These are phyloP conservation scores for Insectozyma bohioensis DNA, from an alignment of 1,139 yeast species.

Conservation along the genomic window DNA sequence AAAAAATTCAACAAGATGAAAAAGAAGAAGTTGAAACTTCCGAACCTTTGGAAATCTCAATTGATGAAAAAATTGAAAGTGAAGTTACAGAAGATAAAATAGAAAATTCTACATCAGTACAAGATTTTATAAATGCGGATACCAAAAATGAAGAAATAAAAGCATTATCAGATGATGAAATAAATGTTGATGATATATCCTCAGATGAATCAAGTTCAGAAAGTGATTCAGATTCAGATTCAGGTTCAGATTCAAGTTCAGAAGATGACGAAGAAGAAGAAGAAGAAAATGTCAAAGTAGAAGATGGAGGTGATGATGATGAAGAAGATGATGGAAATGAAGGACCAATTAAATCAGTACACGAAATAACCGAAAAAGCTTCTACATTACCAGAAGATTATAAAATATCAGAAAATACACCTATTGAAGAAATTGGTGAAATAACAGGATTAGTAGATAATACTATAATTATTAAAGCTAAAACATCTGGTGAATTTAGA, in stretches of 20 bases:
- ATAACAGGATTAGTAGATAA: constrained; percentile 69
- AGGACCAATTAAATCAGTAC: constrained; percentile 72
- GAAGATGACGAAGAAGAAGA: constrained; percentile 16
- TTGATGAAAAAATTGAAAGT: not conserved
- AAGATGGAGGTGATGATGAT: constrained; percentile 25
- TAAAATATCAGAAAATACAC: constrained; percentile 54
- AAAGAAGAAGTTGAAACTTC: not conserved
- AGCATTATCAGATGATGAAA: constrained; percentile 30
- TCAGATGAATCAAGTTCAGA: constrained; percentile 10
- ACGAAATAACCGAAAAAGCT: constrained; percentile 76
- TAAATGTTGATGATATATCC: constrained; percentile 20
- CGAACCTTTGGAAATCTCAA: not conserved
- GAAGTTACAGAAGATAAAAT: not conserved
- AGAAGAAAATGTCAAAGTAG: constrained; percentile 13
- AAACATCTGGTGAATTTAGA: constrained; percentile 80
- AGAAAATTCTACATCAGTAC: not conserved
- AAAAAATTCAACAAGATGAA: not conserved
- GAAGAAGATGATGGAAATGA: constrained; percentile 45
- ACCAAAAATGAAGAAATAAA: constrained; percentile 11
- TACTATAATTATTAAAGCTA: constrained; percentile 70
- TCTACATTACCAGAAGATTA: constrained; percentile 71
- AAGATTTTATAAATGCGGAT: constrained; percentile 6
- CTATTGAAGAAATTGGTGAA: constrained; percentile 73
- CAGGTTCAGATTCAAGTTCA: constrained; percentile 16
- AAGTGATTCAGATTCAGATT: constrained; percentile 8